A percentile compares a stretch with the other conserved stretches of the same genome.
These are phyloP conservation scores for Tulasnella sp. DNA, from an alignment of 768 basidiomycete genomes.

Conservation along the genomic window DNA sequence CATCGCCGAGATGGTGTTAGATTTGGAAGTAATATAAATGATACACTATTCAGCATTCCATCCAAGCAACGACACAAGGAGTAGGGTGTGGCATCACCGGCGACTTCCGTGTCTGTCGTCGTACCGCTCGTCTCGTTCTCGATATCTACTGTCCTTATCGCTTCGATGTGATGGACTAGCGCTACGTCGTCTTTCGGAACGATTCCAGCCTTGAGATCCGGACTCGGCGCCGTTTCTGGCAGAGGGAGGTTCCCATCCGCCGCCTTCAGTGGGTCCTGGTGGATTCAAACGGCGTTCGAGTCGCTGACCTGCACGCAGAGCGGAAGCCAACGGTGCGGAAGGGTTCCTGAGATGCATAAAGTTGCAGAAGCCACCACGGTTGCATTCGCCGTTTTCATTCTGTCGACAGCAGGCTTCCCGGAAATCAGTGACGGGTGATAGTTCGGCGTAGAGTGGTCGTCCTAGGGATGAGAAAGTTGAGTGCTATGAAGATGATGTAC, in stretches of 20 bases:
- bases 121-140: background rate
- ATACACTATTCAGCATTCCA: background rate
- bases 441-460: constrained; percentile 91
- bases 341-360: constrained; percentile 96
- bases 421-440: constrained; percentile 98
- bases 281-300: constrained; percentile 77
- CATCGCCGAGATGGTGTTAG: no score
- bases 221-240: constrained; percentile 24
- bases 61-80: background rate
- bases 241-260: constrained; percentile 72
- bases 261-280: constrained; percentile 51
- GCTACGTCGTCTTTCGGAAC: background rate
- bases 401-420: constrained; percentile 98
- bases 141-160: background rate
- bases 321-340: constrained; percentile 74
- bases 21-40: background rate
- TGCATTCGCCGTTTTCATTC: constrained; percentile 98
- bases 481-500: background rate
- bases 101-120: background rate
- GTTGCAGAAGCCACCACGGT: constrained; percentile 97
- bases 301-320: constrained; percentile 76
- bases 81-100: background rate
- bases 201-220: constrained; percentile 1
- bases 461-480: constrained; percentile 47
- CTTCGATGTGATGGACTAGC: background rate